Evolutionary conservation across 495 filamentous ascomycete species (phyloP).

Genomic region (Saxispiralis lemnorum): DNA sequence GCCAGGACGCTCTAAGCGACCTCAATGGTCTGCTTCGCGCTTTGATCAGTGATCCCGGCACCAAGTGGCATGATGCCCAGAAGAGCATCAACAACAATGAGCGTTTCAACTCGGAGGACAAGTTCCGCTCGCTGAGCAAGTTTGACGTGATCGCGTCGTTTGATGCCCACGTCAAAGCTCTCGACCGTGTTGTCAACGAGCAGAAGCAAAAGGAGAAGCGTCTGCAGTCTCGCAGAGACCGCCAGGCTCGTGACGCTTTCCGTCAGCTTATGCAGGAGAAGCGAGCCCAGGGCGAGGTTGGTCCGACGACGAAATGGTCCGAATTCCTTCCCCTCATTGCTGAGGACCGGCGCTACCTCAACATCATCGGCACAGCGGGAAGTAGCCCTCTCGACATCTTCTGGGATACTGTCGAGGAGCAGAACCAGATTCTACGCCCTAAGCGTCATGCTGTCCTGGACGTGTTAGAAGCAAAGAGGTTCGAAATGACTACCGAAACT

Average conservation of each 20-base stretch:
- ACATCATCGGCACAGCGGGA: constrained; percentile 69
- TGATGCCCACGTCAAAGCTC: constrained; percentile 80
- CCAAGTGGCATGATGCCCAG: constrained; percentile 84
- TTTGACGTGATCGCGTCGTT: constrained; percentile 85
- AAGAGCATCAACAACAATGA: constrained; percentile 61
- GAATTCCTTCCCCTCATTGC: constrained; percentile 60
- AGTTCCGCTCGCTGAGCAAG: constrained; percentile 74
- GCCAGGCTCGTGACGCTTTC: constrained; percentile 71
- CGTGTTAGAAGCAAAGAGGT: constrained; percentile 84
- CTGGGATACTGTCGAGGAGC: constrained; percentile 92
- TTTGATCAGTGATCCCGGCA: constrained; percentile 78
- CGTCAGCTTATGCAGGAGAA: constrained; percentile 54
- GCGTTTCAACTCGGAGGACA: constrained; percentile 65
- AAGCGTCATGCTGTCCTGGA: constrained; percentile 75
- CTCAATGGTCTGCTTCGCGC: constrained; percentile 65
- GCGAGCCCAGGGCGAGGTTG: constrained; percentile 62
- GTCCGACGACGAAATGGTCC: constrained; percentile 79
- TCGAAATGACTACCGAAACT: constrained; percentile 72
- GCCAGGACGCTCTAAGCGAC: constrained; percentile 73
- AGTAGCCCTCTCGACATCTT: constrained; percentile 88
- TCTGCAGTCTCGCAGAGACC: constrained; percentile 58
- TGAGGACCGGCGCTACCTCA: constrained; percentile 66
- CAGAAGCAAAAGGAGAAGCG: constrained; percentile 72
- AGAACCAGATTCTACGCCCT: constrained; percentile 64
- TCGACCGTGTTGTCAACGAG: constrained; percentile 82